Evolutionary conservation across 2,329 filamentous ascomycete genomes (phyloP), one percentile per base, ranked within the genome.

Genomic region (Xylariales sp.): DNA sequence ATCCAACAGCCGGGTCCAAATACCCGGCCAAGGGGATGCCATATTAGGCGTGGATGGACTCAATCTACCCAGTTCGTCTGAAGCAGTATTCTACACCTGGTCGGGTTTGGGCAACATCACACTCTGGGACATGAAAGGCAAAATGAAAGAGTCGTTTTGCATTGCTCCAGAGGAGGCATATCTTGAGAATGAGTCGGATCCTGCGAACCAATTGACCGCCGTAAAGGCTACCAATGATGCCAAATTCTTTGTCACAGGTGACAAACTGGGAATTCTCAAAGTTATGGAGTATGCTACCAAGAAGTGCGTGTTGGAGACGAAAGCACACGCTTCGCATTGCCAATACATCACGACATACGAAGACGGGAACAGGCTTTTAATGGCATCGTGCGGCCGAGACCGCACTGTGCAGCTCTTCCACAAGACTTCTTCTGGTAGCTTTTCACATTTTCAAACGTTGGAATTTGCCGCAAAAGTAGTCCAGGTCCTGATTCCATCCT

Each of bases 341-440:
- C 88, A 88, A 27, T 85, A 85, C 50, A 83, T 97, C 48, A 78
- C 83, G 15, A 70, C 94, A 5, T 80, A 81, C 51, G 78, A 87
- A 49, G 71, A 72, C 30, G 69, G 74, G 1, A 68, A 74, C 1
- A 71, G 67, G 32, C 74, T 79, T 24, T 67, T 95, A 31, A 71
- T 97, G 49, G 91, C 87, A 14, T 89, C 83, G 10, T 90, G 85
- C 55, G 87, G 88, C 24, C 77, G 93, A 47, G 93, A 98, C 61
- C 83, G 93, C 35, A 95, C 85, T n/a, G 78, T 91, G 1, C 93
- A 98, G 58, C 67, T 98, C n/a, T 97, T 96, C 56, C 72, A 78
- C 43, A 69, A 72, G 18, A 70, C 71, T 17, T 63, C 65, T 2
- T 67, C 62, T 11, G 74, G 78, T 3, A 63, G 62, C 3, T 84